Evolutionary conservation across 306 rosid genomes (phyloP), one percentile per base, ranked within the genome.

Genomic region (Quillaja saponaria): DNA sequence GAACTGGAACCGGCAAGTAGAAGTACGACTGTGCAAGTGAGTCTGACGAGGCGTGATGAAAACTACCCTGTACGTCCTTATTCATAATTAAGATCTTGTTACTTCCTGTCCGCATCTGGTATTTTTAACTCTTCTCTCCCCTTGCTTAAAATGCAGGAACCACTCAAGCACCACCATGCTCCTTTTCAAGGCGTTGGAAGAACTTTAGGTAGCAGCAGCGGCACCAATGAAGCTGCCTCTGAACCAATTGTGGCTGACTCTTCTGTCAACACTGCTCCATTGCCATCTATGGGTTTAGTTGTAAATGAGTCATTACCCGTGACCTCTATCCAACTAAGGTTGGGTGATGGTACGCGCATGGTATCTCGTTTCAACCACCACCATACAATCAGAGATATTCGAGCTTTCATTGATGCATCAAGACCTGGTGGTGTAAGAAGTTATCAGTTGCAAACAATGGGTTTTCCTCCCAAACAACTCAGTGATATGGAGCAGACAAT

Each of bases 391-490:
- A 76, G 99, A 67, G 99, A 92, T 33, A 65, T 92, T 31, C 88
- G 84, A 35, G 86, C 76, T 33, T 89, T 92, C 67, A 89, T 92
- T 28, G 94, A 89, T 76, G 94, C 97, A 39, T 92, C 94, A 8
- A 88, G 99, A 76, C 90, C 95, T 1, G 79, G 81, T 21, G 96
- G 95, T 15, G 73, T 35, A 8, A 78, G 81, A 75, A 86, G 64
- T 68, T 92, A 92, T 78, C 94, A 78, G 40, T 82, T 92, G 56
- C 99, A 84, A 84, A 78, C 82, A 37, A 87, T 92, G 95, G 95
- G 95, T n/a, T 92, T 92, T 62, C 99, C 99, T 78, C 99, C 99
- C 55, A 89, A 85, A 69, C 87, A 81, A 73, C 91, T 92, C n/a
- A 21, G 78, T 28, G 95, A 86, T 61, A 68, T 78, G 77, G 95